These are phyloP conservation scores for Wickerhamiella shivajii DNA, from an alignment of 805 yeast species.

Conservation along the genomic window DNA sequence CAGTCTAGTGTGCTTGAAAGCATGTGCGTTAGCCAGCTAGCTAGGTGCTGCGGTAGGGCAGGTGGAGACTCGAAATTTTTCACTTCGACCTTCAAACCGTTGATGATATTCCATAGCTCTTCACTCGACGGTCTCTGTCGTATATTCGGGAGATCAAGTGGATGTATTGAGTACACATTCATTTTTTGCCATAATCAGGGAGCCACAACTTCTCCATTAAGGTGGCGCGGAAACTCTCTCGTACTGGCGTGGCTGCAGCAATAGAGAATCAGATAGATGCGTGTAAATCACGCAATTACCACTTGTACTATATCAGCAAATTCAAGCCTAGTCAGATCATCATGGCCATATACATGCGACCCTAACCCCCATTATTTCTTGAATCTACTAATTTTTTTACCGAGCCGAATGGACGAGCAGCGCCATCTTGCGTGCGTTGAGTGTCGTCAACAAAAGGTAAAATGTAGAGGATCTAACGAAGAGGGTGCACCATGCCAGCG, in stretches of 20 bases:
- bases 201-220: no score
- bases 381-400: neutral
- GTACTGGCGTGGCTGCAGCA: neutral
- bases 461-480: conserved; percentile 35
- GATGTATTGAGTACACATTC: conserved; percentile 10
- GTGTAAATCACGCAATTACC: no score
- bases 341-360: no score
- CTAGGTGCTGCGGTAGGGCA: conserved; percentile 16
- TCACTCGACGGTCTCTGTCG: conserved; percentile 12
- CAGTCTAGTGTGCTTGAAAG: conserved; percentile 29
- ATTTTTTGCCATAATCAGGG: conserved; percentile 3
- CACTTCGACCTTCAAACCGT: conserved; percentile 12
- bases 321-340: no score
- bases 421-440: conserved; percentile 62
- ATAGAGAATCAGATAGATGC: neutral
- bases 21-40: conserved; percentile 24
- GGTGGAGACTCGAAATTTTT: conserved; percentile 11
- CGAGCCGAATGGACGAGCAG: neutral
- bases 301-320: no score
- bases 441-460: conserved; percentile 80
- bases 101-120: conserved; percentile 12
- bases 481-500: conserved; percentile 54
- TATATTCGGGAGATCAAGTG: conserved; percentile 22
- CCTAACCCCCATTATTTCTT: neutral
- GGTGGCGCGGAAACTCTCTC: neutral